Conservation (phyloP, 345 rosid genomes). For the Ceriops zippeliana region DNA sequence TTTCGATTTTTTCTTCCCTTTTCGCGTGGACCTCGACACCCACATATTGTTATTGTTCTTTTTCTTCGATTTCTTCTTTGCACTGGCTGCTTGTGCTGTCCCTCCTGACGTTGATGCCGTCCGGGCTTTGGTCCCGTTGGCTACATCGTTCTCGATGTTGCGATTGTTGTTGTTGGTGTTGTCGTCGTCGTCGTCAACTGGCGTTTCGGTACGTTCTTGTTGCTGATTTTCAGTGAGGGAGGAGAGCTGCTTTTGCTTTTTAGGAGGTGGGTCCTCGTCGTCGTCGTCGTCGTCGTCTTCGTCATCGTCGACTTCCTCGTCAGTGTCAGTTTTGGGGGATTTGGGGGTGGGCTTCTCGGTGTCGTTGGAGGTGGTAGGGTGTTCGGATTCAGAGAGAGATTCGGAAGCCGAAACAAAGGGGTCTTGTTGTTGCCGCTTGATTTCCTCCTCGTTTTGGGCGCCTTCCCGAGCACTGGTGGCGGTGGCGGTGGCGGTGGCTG, state of each 20-base stretch:
- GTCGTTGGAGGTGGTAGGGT: constrained; percentile 65
- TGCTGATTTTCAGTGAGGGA: constrained; percentile 28
- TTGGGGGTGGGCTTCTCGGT: constrained; percentile 39
- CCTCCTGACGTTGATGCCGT: constrained; percentile 11
- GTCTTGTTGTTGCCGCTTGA: constrained; percentile 18
- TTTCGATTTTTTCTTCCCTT: constrained; percentile 89
- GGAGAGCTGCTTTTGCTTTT: constrained; percentile 62
- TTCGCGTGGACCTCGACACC: constrained; percentile 82
- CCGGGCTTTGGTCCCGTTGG: constrained; percentile 7
- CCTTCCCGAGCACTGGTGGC: neutral
- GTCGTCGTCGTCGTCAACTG: constrained; percentile 10
- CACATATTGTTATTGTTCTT: constrained; percentile 68
- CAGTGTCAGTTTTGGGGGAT: constrained; percentile 34
- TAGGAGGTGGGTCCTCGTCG: constrained; percentile 40
- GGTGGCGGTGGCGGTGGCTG: neutral
- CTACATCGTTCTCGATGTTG: constrained; percentile 1
- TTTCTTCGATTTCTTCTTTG: constrained; percentile 81
- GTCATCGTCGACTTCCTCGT: constrained; percentile 45
- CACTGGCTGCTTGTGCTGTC: neutral
- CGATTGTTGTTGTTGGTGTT: neutral
- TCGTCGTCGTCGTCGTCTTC: constrained; percentile 50
- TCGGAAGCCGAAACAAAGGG: constrained; percentile 36
- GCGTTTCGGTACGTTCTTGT: neutral
- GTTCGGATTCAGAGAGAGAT: constrained; percentile 58
- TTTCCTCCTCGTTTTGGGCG: constrained; percentile 4